phyloP scores from a whole-genome alignment of 495 filamentous ascomycete species.

The Annulohypoxylon bovei region DNA sequence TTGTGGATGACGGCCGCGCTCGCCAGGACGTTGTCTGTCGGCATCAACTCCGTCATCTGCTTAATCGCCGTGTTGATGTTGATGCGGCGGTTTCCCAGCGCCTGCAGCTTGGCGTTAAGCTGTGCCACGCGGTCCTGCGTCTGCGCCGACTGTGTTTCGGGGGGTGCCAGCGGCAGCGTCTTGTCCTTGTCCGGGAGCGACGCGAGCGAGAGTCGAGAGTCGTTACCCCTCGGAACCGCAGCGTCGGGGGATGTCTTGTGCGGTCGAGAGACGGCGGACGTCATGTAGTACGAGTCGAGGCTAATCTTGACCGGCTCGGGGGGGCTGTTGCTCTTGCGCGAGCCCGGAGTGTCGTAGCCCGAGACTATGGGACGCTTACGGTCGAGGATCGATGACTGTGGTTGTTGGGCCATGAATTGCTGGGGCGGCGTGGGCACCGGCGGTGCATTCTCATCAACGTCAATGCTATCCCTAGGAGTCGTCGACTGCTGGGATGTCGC shows the following conservation, averaged over 20 bases:
- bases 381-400: conserved; percentile 47
- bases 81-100: conserved; percentile 70
- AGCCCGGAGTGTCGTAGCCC: conserved; percentile 30
- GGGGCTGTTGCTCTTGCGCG: conserved; percentile 18
- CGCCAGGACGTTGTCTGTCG: conserved; percentile 59
- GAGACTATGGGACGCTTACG: conserved; percentile 47
- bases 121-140: conserved; percentile 70
- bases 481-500: conserved; percentile 63
- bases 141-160: conserved; percentile 58
- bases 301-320: conserved; percentile 42
- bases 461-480: conserved; percentile 65
- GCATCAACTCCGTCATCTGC: conserved; percentile 75
- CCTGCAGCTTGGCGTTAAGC: conserved; percentile 72
- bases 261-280: conserved; percentile 4
- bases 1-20: conserved; percentile 56
- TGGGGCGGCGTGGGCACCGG: conserved; percentile 48
- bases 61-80: conserved; percentile 77
- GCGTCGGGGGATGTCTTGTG: conserved; percentile 28
- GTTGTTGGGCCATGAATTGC: conserved; percentile 37
- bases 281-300: conserved; percentile 40
- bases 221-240: conserved; percentile 1
- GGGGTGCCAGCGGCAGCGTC: conserved; percentile 65
- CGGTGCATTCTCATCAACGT: conserved; percentile 55
- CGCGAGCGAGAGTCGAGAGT: conserved; percentile 6
- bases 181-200: conserved; percentile 56